Base-by-base conservation (phyloP, 176 grass and related monocot species). In the Triticum urartu region DNA sequence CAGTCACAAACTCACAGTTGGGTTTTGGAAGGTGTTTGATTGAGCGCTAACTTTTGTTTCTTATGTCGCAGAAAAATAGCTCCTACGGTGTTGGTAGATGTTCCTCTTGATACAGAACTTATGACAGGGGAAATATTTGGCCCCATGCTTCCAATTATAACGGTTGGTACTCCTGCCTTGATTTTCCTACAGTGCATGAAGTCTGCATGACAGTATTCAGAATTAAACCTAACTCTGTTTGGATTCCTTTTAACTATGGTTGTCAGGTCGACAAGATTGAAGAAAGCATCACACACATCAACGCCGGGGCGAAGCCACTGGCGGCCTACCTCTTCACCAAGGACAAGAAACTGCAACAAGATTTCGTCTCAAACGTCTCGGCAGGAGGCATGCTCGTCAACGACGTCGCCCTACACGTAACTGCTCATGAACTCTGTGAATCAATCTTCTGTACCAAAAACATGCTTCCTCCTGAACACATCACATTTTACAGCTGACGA, bases 241-340 rank as follows among this genome's bases (percentile, higher is more conserved):
- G 40, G 35, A 69, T 14, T 65, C 14, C 14, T 64, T 76, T 12
- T 40, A 25, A 69, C 21, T 42, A 5, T 24, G 24, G 15, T 32
- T 88, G 65, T 1, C 33, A 99, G 97, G 97, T 96, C 10, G 90
- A 99, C 47, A 94, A 96, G 60, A 84, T 99, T 25, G 79, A 95
- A 87, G 88, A 99, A 5, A 89, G 94, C 85, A 91, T 92, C 6
- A 89, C 79, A 14, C 3, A 93, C 26, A 85, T 99, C 67, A 99
- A 93, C 83, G 84, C 87, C 7, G 90, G 52, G 80, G 42, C 79
- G 1, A 99, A 99, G 56, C 97, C 97, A 25, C 94, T 99, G 1
- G 97, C 97, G 2, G 94, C 97, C 28, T 99, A 99, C 40, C 90
- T 95, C 12, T 99, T 99, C 87, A 96, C 92, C 71, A 99, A 94